phyloP scores from a whole-genome alignment of 2,329 filamentous ascomycete genomes.

The Aspergillus quadricinctus region DNA sequence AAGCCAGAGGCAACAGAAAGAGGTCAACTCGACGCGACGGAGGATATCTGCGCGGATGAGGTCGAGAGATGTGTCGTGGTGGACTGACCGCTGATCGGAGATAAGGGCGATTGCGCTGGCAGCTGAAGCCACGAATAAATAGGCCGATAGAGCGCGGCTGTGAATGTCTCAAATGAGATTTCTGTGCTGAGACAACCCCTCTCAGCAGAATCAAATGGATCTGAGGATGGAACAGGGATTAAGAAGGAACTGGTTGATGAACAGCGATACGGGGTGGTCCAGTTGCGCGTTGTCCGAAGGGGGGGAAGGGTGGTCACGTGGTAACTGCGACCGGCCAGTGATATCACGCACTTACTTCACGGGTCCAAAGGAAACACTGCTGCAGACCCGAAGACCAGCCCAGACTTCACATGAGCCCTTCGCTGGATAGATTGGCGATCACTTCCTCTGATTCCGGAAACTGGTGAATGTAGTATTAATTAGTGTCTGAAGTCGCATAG shows the following conservation, averaged over 20 bases:
- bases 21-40: not conserved
- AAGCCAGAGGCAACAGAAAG: not conserved
- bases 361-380: slow-evolving; percentile 17
- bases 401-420: slow-evolving; percentile 20
- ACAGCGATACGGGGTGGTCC: slow-evolving; percentile 13
- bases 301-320: slow-evolving; percentile 34
- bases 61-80: not conserved
- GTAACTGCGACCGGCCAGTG: slow-evolving; percentile 32
- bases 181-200: slow-evolving; percentile 14
- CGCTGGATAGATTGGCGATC: slow-evolving; percentile 21
- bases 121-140: slow-evolving; percentile 20
- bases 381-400: not conserved
- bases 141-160: slow-evolving; percentile 11
- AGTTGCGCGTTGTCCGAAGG: slow-evolving; percentile 24
- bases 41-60: not conserved
- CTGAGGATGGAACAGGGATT: slow-evolving; percentile 12
- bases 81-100: slow-evolving; percentile 32
- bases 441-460: slow-evolving; percentile 29
- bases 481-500: slow-evolving; percentile 21
- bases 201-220: slow-evolving; percentile 6
- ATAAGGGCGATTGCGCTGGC: slow-evolving; percentile 32
- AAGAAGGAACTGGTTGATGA: slow-evolving; percentile 6
- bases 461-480: slow-evolving; percentile 28
- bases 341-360: slow-evolving; percentile 38
- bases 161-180: not conserved